Conservation (phyloP, 805 yeast genomes). For the Spathaspora hagerdaliae region DNA sequence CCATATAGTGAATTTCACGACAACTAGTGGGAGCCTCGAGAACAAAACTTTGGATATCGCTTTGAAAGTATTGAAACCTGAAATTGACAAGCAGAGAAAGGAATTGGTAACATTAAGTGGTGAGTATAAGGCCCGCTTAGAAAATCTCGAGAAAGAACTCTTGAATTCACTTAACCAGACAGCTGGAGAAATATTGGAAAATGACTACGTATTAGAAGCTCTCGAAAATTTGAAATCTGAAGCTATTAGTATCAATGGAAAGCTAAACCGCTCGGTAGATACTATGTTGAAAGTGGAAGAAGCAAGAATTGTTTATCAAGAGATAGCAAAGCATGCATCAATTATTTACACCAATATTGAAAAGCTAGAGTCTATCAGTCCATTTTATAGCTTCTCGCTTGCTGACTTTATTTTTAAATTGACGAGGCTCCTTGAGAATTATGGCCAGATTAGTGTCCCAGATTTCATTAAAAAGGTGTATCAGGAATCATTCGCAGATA, state of each 20-base stretch:
- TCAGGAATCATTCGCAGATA: constrained; percentile 39
- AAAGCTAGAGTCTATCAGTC: constrained; percentile 29
- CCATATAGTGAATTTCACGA: constrained; percentile 62
- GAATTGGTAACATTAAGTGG: constrained; percentile 54
- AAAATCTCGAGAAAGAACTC: constrained; percentile 54
- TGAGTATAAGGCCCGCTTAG: constrained; percentile 53
- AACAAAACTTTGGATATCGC: constrained; percentile 57
- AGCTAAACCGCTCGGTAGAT: constrained; percentile 49
- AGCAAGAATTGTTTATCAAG: constrained; percentile 43
- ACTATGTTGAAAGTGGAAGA: constrained; percentile 54
- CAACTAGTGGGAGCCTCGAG: constrained; percentile 66
- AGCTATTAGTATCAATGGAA: constrained; percentile 47
- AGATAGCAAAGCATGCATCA: constrained; percentile 56
- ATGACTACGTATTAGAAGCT: constrained; percentile 53
- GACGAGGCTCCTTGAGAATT: constrained; percentile 9
- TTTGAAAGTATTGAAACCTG: constrained; percentile 58
- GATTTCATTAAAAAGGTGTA: constrained; percentile 38
- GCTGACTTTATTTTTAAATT: constrained; percentile 22
- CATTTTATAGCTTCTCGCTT: constrained; percentile 59
- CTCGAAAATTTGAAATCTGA: constrained; percentile 66
- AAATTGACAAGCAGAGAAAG: constrained; percentile 53
- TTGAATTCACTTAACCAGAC: constrained; percentile 46
- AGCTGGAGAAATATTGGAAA: constrained; percentile 65
- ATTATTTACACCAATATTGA: constrained; percentile 46
- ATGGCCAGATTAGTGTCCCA: constrained; percentile 15